phyloP scores from a whole-genome alignment of 2,329 filamentous ascomycete species.

The Chaetomiaceae sp. region DNA sequence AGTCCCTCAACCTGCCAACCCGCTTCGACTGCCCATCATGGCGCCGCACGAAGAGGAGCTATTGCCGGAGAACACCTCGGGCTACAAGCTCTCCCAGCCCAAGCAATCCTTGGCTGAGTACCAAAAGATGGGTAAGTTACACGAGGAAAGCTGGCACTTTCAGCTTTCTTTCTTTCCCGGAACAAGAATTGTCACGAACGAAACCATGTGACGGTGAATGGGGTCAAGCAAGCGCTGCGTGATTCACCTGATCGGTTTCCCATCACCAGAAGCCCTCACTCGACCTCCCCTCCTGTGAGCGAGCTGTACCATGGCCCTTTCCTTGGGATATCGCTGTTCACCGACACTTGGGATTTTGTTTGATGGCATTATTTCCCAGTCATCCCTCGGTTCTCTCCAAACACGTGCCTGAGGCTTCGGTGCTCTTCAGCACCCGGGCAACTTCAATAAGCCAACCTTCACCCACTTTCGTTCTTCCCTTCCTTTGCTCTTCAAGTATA shows the following conservation, averaged over 20 bases:
- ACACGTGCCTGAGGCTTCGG: neutral
- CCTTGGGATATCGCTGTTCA: neutral
- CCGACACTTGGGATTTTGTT: neutral
- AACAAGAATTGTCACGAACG: neutral
- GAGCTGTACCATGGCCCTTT: neutral
- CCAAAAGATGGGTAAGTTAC: constrained; percentile 76
- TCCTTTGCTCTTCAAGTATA: neutral
- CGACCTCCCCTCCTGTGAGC: neutral
- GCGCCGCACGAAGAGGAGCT: constrained; percentile 74
- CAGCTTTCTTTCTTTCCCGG: neutral
- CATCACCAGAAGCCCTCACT: neutral
- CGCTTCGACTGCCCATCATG: constrained; percentile 47
- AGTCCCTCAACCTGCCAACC: neutral
- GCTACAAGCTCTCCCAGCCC: constrained; percentile 93
- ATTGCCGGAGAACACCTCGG: constrained; percentile 80
- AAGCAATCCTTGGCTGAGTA: constrained; percentile 98
- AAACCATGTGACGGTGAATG: neutral
- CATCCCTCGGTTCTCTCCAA: neutral
- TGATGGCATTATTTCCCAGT: neutral
- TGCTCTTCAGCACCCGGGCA: too few relatives aligned
- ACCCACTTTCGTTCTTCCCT: neutral
- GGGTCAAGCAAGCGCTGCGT: constrained; percentile 10
- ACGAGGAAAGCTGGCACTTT: neutral
- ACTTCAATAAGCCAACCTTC: neutral
- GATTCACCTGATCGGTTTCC: neutral